Conservation (phyloP, 768 basidiomycete species). For the Chalciporus piperatus region DNA sequence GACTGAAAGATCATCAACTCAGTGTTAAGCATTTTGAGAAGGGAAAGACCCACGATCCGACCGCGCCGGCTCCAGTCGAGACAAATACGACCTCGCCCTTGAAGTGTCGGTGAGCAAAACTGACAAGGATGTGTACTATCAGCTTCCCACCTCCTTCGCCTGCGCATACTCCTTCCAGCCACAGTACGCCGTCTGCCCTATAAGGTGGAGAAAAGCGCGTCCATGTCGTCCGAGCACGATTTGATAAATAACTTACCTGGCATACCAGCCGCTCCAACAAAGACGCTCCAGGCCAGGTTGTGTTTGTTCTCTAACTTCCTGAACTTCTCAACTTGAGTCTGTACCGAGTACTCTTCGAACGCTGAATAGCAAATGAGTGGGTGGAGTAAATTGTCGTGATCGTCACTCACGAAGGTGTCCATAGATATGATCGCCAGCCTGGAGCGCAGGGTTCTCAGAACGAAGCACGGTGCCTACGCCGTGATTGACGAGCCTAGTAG, state of each 20-base stretch:
- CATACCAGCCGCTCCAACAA: constrained; percentile 31
- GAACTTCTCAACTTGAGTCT: not conserved
- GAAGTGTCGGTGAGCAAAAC: not conserved
- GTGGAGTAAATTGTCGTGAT: not conserved
- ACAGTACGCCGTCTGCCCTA: constrained; percentile 22
- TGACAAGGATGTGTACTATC: too few relatives aligned
- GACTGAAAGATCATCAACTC: constrained; percentile 21
- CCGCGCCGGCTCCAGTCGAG: constrained; percentile 43
- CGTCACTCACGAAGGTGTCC: constrained; percentile 28
- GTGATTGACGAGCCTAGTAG: constrained; percentile 26
- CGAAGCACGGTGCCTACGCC: constrained; percentile 34
- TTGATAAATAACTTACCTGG: constrained; percentile 3
- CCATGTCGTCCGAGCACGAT: constrained; percentile 7
- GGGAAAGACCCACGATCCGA: constrained; percentile 49
- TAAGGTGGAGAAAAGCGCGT: not conserved
- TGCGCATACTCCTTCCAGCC: constrained; percentile 16
- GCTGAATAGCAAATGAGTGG: constrained; percentile 38
- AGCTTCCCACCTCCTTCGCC: constrained; percentile 24
- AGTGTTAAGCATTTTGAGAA: constrained; percentile 6
- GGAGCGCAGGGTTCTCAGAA: constrained; percentile 12
- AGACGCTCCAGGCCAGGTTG: constrained; percentile 28
- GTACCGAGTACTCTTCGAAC: constrained; percentile 18
- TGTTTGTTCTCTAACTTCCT: constrained; percentile 24
- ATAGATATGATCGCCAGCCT: constrained; percentile 14
- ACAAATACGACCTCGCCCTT: constrained; percentile 53